Evolutionary conservation across 306 rosid genomes (phyloP), one percentile per base, ranked within the genome.

Genomic region (Parietaria judaica): DNA sequence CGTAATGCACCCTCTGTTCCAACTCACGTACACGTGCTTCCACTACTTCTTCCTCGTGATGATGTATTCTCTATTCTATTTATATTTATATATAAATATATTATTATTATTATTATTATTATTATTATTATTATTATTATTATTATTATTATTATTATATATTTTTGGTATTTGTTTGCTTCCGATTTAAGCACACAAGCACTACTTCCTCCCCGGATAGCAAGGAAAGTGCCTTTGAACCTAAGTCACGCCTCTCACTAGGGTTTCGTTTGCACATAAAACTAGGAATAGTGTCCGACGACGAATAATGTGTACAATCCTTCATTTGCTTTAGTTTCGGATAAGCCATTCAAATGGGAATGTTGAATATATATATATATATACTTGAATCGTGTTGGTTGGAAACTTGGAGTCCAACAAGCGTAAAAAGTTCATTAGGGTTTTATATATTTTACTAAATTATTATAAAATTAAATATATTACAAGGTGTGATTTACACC

Each of bases 21-120:
- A 59, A 45, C 76, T 62, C 71, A 36, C 34, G 17, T 41, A 61
- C 81, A 76, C 77, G 70, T 73, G 74, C 63, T 50, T 44, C 54
- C 69, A 56, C 70, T 48, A 45, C 61, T 54, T n/a, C 53, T 47
- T 34, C 31, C 38, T 39, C 41, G 53, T n/a, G 37, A 36, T 47
- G 58, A 49, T 12, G 44, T 46, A 48, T 34, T 14, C 15, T 61
- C 43, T 62, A 49, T 41, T 5, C 9, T 5, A 41, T 41, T 41
- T 41, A 5, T 41, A 49, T 49, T n/a, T 49, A 10, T 49, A 0
- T 9, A 49, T 9, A 49, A 2, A 7, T 3, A 11, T 4, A 10
- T 49, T 9, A 7, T 11, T 49, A 7, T 49, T 49, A 7, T 49
- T 4, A 10, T 49, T 9, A 7, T 11, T 49, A 7, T 49, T 49